Base-by-base conservation (phyloP, 441 rosid species). In the Populus hybrid region DNA sequence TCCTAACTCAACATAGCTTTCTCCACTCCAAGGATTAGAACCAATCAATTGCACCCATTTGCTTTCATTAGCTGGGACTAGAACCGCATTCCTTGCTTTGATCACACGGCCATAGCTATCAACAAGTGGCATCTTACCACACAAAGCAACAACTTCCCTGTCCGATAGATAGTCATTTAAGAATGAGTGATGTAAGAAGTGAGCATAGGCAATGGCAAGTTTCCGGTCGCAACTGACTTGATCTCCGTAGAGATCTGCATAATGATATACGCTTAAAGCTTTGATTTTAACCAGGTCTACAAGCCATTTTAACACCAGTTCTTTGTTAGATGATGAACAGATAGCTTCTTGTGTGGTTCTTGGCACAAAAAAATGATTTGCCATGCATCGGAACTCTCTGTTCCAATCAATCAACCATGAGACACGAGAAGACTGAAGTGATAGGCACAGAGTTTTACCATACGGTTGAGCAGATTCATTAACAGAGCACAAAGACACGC, bases 31-130 rank as follows among this genome's bases (percentile, higher is more conserved):
- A 0, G 87, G 92, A 54, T 87, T 89, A 8, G 96, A 89, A 28
- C 76, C 86, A 67, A 86, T 75, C 70, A 91, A 61, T 67, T 85
- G 73, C 5, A 81, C 81, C 97, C 96, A 93, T 79, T 89, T 88
- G 83, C 95, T 90, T 46, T 68, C 91, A 5, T 75, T 84, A 72
- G 90, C 94, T 11, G 95, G 93, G 35, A 91, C 90, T 77, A 93
- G 93, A 83, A 87, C 86, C 0, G 83, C 87, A 2, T 8, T 42
- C 35, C 85, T 67, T 3, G 0, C 54, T 2, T 67, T 86, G 30
- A 16, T 78, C 21, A 86, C 87, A 69, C 8, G 1, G 1, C 94
- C 88, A 66, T 85, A 87, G 71, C 78, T 87, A 80, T 93, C 91
- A 3, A 93, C 76, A 16, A 93, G 85, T 8, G 93, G 93, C 88